These are phyloP conservation scores for Blastobotrys niveus DNA, from an alignment of 1,139 yeast genomes.

Conservation along the genomic window DNA sequence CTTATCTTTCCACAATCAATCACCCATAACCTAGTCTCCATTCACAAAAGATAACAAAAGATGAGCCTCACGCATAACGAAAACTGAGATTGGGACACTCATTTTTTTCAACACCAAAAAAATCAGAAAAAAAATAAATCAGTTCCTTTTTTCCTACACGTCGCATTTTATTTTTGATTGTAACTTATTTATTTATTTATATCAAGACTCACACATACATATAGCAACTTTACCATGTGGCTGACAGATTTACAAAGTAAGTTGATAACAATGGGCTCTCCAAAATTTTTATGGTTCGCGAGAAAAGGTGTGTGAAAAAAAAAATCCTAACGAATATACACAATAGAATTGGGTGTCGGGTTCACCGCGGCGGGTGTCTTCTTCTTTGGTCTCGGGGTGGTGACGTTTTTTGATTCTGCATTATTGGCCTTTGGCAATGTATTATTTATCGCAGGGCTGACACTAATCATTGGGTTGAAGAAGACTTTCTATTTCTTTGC, in stretches of 20 bases:
- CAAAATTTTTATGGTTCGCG: background rate
- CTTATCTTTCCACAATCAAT: too few species aligned
- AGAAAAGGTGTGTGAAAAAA: too few species aligned
- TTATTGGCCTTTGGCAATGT: conserved; percentile 83
- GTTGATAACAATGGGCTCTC: conserved; percentile 13
- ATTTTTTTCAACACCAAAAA: too few species aligned
- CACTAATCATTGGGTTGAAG: conserved; percentile 81
- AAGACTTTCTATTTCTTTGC: conserved; percentile 80
- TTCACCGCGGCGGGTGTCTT: conserved; percentile 75
- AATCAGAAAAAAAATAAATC: too few species aligned
- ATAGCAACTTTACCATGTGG: conserved; percentile 28
- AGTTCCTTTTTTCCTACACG: too few species aligned
- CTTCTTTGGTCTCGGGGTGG: conserved; percentile 73
- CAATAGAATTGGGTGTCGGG: conserved; percentile 90
- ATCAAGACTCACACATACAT: too few species aligned
- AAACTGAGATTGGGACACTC: too few species aligned
- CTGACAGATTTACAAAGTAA: conserved; percentile 35
- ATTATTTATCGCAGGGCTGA: conserved; percentile 73
- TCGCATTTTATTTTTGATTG: too few species aligned
- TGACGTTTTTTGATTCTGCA: conserved; percentile 85
- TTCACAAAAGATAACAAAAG: too few species aligned
- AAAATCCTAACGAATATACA: conserved; percentile 14
- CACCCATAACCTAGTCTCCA: too few species aligned
- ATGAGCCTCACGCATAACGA: too few species aligned
- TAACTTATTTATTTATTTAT: too few species aligned